These are phyloP conservation scores for Trichoderma reesei DNA, from an alignment of 495 filamentous ascomycete species.

Conservation along the genomic window DNA sequence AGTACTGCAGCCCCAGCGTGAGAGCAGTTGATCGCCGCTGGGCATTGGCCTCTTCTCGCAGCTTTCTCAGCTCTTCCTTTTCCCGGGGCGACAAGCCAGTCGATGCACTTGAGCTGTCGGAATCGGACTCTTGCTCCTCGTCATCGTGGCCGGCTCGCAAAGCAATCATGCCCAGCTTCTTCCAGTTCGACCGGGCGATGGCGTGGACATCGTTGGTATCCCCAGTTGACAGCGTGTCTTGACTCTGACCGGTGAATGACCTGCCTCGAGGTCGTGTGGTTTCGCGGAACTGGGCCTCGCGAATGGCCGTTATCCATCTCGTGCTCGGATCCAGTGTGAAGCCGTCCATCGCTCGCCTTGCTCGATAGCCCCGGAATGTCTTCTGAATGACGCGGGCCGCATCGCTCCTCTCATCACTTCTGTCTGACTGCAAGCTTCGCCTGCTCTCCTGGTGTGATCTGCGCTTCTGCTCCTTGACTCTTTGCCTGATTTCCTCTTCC, in stretches of 20 bases:
- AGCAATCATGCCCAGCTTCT: conserved; percentile 59
- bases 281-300: conserved; percentile 53
- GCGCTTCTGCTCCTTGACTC: conserved; percentile 25
- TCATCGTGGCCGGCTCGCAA: conserved; percentile 57
- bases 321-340: conserved; percentile 54
- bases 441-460: conserved; percentile 3
- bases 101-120: conserved; percentile 21
- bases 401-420: conserved; percentile 17
- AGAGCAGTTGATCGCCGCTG: conserved; percentile 49
- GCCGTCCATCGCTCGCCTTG: conserved; percentile 54
- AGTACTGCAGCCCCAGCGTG: conserved; percentile 82
- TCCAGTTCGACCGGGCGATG: conserved; percentile 60
- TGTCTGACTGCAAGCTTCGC: neutral
- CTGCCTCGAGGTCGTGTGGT: conserved; percentile 40
- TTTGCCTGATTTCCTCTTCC: conserved; percentile 32
- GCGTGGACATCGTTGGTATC: conserved; percentile 6
- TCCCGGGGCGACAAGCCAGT: conserved; percentile 26
- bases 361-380: conserved; percentile 61
- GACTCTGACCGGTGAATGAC: conserved; percentile 13
- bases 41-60: conserved; percentile 34
- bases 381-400: conserved; percentile 54
- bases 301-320: conserved; percentile 59
- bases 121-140: conserved; percentile 23
- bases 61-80: conserved; percentile 26
- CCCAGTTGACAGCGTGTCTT: conserved; percentile 9